Evolutionary conservation across 768 basidiomycete species (phyloP), one percentile per base, ranked within the genome.

Genomic region (Grammothele lineata): DNA sequence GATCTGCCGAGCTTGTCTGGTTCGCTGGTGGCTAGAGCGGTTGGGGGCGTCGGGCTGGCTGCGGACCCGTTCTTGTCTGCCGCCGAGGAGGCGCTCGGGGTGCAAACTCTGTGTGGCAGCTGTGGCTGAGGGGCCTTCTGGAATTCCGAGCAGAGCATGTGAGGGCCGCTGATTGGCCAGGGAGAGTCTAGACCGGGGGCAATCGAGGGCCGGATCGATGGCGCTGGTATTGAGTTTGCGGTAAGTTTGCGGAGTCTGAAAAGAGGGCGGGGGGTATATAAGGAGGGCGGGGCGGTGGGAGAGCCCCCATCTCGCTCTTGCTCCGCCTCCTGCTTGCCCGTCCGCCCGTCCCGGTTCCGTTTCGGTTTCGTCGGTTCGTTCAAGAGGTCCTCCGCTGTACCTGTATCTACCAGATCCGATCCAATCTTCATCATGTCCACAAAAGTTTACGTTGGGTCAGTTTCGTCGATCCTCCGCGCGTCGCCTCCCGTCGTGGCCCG

Each of bases 401-500:
- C 73, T 74, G 74, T 77, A 73, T 77, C 71, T 66, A 64, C 48
- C 64, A 62, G 54, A 51, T 55, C 56, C 57, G 54, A 54, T 56
- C 55, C 56, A 46, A 62, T 61, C 53, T 47, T 63, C 61, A 61
- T 74, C 72, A 86, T 87, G 83, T 78, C 85, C 68, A 73, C 85
- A 63, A 92, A 92, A 75, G 79, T 92, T 66, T 92, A 92, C 70
- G 88, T 92, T 79, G 89, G 88, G 89, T 92, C 80, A 85, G 89
- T 92, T 81, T 81, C 69, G 69, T 70, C 67, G 68, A 47, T 40
- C 42, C 15, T 44, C 43, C 7, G 30, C 32, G 44, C 42, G 35
- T 45, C 37, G 46, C 47, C 18, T n/a, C 41, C 37, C 72, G n/a
- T n/a, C 73, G 64, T 72, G 70, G 67, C 62, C 72, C 62, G 72